Percentiles rank a stretch among this genome's conserved stretches.
These are phyloP conservation scores for Blastocystis sp. DNA, from an alignment of 352 stramenopile genomes.

Conservation along the genomic window DNA sequence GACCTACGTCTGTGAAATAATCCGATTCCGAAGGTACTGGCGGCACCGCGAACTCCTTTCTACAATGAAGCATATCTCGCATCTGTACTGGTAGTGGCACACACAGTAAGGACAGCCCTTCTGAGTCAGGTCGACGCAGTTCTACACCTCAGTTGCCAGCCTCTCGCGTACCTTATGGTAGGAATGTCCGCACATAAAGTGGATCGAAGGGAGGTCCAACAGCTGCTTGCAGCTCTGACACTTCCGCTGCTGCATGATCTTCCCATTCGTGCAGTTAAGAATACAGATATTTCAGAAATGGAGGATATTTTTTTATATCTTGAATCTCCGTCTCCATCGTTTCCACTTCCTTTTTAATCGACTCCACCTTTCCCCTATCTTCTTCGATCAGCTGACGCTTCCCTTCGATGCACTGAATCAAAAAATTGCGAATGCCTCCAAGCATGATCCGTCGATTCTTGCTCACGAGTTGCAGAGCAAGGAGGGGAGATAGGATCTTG, in stretches of 20 bases:
- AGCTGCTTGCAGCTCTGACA: slow-evolving; percentile 81
- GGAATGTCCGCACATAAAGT: slow-evolving; percentile 84
- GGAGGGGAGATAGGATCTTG: slow-evolving; percentile 68
- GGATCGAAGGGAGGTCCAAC: slow-evolving; percentile 79
- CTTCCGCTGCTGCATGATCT: slow-evolving; percentile 74
- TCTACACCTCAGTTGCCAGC: background rate
- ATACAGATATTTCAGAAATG: background rate
- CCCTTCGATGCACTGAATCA: slow-evolving; percentile 75
- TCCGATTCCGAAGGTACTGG: background rate
- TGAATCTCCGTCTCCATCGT: slow-evolving; percentile 82
- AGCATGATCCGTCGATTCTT: slow-evolving; percentile 76
- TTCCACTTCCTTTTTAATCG: slow-evolving; percentile 77
- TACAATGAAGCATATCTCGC: background rate
- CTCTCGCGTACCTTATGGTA: slow-evolving; percentile 69
- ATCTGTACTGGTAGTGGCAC: background rate
- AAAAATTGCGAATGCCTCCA: slow-evolving; percentile 76
- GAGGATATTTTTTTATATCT: slow-evolving; percentile 68
- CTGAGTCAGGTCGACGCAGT: slow-evolving; percentile 9
- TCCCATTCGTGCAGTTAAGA: background rate
- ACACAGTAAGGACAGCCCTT: slow-evolving; percentile 22
- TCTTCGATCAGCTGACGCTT: slow-evolving; percentile 77
- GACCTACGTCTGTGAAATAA: slow-evolving; percentile 23
- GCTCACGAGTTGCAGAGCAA: slow-evolving; percentile 71
- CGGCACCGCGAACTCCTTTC: slow-evolving; percentile 11
- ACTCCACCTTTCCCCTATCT: slow-evolving; percentile 78